Evolutionary conservation across 768 basidiomycete genomes (phyloP).

Genomic region (Rhodotorula kratochvilovae): DNA sequence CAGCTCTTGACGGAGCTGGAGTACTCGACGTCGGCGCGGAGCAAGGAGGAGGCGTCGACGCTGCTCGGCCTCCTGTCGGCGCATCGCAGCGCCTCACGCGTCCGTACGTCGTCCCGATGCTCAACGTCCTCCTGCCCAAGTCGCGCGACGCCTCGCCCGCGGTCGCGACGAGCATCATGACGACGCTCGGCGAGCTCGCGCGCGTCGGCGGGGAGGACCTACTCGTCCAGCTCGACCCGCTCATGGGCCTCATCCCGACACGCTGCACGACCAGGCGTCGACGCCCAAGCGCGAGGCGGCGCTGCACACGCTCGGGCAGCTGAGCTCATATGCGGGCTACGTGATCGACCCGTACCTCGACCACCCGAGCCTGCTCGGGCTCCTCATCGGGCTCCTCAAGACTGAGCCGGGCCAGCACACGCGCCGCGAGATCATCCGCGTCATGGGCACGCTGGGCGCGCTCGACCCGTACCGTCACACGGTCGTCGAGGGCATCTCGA

Average conservation of each 20-base stretch:
- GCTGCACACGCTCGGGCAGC: conserved; percentile 84
- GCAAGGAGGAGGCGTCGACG: conserved; percentile 80
- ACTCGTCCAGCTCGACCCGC: conserved; percentile 69
- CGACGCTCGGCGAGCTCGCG: conserved; percentile 89
- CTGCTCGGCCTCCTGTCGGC: conserved; percentile 82
- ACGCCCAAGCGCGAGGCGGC: conserved; percentile 81
- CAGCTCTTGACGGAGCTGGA: conserved; percentile 94
- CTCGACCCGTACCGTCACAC: conserved; percentile 92
- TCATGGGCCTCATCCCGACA: conserved; percentile 81
- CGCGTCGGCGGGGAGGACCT: conserved; percentile 92
- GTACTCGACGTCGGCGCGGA: conserved; percentile 73
- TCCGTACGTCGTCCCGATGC: conserved; percentile 88
- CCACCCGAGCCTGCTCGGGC: conserved; percentile 80
- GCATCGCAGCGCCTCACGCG: conserved; percentile 91
- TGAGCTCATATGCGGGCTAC: conserved; percentile 92
- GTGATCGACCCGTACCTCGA: conserved; percentile 87
- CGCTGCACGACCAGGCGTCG: conserved; percentile 81
- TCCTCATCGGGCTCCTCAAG: conserved; percentile 76
- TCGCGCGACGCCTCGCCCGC: conserved; percentile 77
- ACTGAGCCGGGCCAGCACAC: conserved; percentile 65
- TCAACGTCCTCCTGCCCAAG: conserved; percentile 84
- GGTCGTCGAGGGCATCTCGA: conserved; percentile 55
- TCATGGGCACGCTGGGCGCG: conserved; percentile 91
- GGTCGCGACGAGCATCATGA: conserved; percentile 85
- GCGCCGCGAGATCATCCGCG: conserved; percentile 84